Percentiles rank a stretch among this genome's conserved stretches.
Conservation (phyloP, 306 rosid species). For the Quillaja saponaria region DNA sequence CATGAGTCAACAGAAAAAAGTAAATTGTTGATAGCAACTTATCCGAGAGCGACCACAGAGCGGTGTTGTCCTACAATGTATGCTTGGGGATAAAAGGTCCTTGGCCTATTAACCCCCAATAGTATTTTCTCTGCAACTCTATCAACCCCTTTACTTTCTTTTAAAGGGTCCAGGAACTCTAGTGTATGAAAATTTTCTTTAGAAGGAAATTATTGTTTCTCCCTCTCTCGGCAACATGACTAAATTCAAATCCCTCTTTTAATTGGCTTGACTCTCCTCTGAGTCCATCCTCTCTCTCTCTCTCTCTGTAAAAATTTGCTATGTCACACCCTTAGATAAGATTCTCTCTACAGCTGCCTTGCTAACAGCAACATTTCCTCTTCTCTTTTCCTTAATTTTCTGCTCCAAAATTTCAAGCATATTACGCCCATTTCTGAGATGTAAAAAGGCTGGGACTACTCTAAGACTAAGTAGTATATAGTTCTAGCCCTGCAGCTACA, state of each 20-base stretch:
- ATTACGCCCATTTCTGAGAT: neutral
- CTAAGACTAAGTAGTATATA: slow-evolving; percentile 3
- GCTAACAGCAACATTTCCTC: slow-evolving; percentile 39
- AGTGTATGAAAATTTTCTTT: too few species aligned
- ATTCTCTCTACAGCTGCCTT: slow-evolving; percentile 47
- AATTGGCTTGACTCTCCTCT: slow-evolving; percentile 47
- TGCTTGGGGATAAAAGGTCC: slow-evolving; percentile 46
- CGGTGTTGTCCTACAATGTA: slow-evolving; percentile 27
- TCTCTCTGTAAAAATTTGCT: slow-evolving; percentile 32
- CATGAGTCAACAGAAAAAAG: slow-evolving; percentile 50
- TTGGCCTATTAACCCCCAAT: slow-evolving; percentile 50
- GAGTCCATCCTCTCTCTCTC: slow-evolving; percentile 34
- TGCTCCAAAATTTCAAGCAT: slow-evolving; percentile 20
- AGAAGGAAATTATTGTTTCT: too few species aligned
- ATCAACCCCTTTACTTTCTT: slow-evolving; percentile 39
- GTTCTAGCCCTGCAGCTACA: slow-evolving; percentile 30
- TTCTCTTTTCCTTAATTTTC: slow-evolving; percentile 29
- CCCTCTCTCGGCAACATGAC: too few species aligned
- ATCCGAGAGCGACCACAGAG: slow-evolving; percentile 42
- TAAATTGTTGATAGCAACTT: slow-evolving; percentile 49
- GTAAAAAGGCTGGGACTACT: neutral
- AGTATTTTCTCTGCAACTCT: slow-evolving; percentile 38
- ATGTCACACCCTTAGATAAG: slow-evolving; percentile 53
- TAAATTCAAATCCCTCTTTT: too few species aligned
- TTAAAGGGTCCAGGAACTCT: too few species aligned